Evolutionary conservation across 208 protist species (phyloP).

Genomic region (Leishmania tarentolae): DNA sequence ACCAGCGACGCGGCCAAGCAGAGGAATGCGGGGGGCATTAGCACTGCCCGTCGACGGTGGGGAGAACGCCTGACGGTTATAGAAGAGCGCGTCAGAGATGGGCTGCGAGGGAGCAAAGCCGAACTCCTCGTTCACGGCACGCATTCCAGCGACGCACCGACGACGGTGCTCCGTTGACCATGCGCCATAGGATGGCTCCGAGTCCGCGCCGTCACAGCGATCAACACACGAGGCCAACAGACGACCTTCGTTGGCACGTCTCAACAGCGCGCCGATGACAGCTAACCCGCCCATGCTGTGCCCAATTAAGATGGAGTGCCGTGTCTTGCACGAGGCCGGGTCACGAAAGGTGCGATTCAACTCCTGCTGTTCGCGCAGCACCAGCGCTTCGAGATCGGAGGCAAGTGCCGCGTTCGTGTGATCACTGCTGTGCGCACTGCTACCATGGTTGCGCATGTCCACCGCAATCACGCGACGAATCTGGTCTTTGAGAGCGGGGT

Average conservation of each 20-base stretch:
- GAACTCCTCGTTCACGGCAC: constrained; percentile 57
- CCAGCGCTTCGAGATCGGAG: constrained; percentile 69
- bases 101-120: constrained; percentile 49
- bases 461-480: constrained; percentile 52
- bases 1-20: constrained; percentile 50
- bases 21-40: constrained; percentile 21
- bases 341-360: constrained; percentile 14
- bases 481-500: constrained; percentile 38
- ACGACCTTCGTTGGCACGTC: constrained; percentile 69
- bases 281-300: constrained; percentile 91
- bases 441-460: constrained; percentile 90
- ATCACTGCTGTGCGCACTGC: constrained; percentile 52
- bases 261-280: constrained; percentile 67
- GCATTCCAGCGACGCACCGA: constrained; percentile 46
- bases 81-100: constrained; percentile 51
- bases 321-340: constrained; percentile 14
- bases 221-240: constrained; percentile 40
- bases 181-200: constrained; percentile 3
- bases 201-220: constrained; percentile 10
- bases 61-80: constrained; percentile 1
- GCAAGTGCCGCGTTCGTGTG: constrained; percentile 74
- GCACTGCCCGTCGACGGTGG: not conserved
- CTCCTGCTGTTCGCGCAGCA: constrained; percentile 44
- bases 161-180: constrained; percentile 31
- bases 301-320: constrained; percentile 61